Base-by-base conservation (phyloP, 2,329 filamentous ascomycete genomes). In the Ophiostoma sp. region DNA sequence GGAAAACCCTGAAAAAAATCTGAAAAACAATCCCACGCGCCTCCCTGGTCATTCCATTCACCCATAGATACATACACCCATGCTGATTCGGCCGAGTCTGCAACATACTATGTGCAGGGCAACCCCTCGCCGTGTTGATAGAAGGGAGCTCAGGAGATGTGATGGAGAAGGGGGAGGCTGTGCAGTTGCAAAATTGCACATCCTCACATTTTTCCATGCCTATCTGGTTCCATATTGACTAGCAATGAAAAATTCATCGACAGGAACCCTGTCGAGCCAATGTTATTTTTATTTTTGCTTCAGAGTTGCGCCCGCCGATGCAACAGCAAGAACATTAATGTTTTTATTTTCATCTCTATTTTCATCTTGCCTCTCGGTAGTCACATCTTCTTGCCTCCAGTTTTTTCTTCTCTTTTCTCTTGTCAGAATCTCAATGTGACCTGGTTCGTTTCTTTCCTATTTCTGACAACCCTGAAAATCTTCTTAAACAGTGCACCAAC, bases 161-260 rank as follows among this genome's bases (percentile, higher is more conserved):
- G 12, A 28, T 50, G 42, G 42, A 22, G 33, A 66, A 72, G 70
- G 70, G 70, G 70, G 70, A 66, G 70, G 70, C 70, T 72, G 70
- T 72, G 70, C 59, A 39, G 70, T 52, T 42, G 42, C 70, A 50
- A 69, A 55, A 39, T 66, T 50, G 42, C 64, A 50, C 42, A 50
- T 68, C 42, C 33, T 50, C 42, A 50, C 64, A 55, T 55, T 39
- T 25, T 31, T 22, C 45, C 66, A 69, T 55, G 19, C 28, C 45
- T 39, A 55, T 69, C 31, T 36, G 25, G 66, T 36, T 69, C 45
- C 39, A 52, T 25, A 69, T 25, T 50, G 64, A 28, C 61, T 66
- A 36, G 57, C n/a, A 22, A 64, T 17, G 12, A 11, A 6, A 33
- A 31, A n/a, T 33, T 68, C 42, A 68, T 69, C 48, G 19, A 25